Evolutionary conservation across 345 rosid genomes (phyloP).

Genomic region (Citrus unshiu): DNA sequence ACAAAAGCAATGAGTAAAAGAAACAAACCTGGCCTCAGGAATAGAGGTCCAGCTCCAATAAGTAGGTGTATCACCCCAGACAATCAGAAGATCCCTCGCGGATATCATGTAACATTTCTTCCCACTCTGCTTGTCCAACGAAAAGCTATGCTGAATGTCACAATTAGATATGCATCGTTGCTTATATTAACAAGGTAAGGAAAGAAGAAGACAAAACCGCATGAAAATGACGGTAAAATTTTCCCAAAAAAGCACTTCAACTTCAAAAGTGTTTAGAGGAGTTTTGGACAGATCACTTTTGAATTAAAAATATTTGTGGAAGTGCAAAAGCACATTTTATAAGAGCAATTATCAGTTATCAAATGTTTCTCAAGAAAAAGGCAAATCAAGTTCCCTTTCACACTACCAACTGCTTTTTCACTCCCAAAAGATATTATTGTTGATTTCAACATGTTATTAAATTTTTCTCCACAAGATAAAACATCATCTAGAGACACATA

Average conservation of each 20-base stretch:
- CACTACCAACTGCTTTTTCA: too few species aligned
- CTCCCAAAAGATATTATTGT: too few species aligned
- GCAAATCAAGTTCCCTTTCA: background rate
- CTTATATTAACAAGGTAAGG: background rate
- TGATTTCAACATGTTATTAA: too few species aligned
- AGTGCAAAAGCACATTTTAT: background rate
- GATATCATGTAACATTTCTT: slow-evolving; percentile 63
- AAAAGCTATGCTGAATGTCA: slow-evolving; percentile 27
- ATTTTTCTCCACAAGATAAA: too few species aligned
- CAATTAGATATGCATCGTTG: background rate
- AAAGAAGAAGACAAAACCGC: background rate
- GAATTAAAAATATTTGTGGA: too few species aligned
- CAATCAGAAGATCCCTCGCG: slow-evolving; percentile 44
- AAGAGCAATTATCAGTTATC: background rate
- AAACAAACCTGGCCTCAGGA: slow-evolving; percentile 28
- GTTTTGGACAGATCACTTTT: too few species aligned
- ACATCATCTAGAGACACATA: background rate
- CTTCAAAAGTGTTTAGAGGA: too few species aligned
- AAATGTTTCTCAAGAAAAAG: background rate
- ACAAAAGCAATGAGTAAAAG: background rate
- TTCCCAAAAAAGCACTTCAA: too few species aligned
- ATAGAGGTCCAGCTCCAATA: slow-evolving; percentile 53
- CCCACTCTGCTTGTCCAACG: slow-evolving; percentile 49
- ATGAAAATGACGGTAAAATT: background rate
- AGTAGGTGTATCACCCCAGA: slow-evolving; percentile 47